Percentiles rank a stretch among this genome's conserved stretches.
phyloP scores from a whole-genome alignment of 768 basidiomycete genomes.

The Lactarius indigo region DNA sequence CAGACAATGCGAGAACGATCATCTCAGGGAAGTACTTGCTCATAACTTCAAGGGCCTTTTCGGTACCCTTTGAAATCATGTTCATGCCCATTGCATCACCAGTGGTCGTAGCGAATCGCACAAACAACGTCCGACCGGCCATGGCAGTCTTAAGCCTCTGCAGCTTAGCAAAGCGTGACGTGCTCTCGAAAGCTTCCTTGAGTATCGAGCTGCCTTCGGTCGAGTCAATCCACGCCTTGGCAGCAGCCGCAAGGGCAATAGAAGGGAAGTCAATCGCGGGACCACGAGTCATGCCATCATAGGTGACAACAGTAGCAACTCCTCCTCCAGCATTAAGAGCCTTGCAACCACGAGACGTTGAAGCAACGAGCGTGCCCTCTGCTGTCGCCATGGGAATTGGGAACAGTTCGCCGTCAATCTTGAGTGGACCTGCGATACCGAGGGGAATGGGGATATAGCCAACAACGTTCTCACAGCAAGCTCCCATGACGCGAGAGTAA shows the following conservation, averaged over 20 bases:
- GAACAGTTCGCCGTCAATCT: constrained; percentile 76
- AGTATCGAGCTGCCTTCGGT: constrained; percentile 74
- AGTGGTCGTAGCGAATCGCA: constrained; percentile 90
- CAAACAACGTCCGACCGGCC: constrained; percentile 90
- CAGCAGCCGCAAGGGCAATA: constrained; percentile 73
- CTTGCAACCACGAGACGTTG: constrained; percentile 96
- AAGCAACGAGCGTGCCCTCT: constrained; percentile 98
- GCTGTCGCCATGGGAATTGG: constrained; percentile 99
- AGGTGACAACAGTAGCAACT: constrained; percentile 86
- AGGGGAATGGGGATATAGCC: constrained; percentile 96
- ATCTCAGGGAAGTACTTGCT: constrained; percentile 82
- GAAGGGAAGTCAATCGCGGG: constrained; percentile 96
- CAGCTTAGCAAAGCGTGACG: constrained; percentile 87
- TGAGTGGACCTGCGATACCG: constrained; percentile 94
- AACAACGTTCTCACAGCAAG: constrained; percentile 98
- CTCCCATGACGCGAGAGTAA: constrained; percentile 89
- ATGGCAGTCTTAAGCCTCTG: constrained; percentile 83
- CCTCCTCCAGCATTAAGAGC: constrained; percentile 96
- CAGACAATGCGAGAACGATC: constrained; percentile 85
- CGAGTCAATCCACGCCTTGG: constrained; percentile 84
- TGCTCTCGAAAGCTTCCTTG: constrained; percentile 87
- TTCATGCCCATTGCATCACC: constrained; percentile 99
- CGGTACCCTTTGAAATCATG: constrained; percentile 99
- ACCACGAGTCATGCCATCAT: constrained; percentile 97
- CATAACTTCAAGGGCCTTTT: constrained; percentile 85